Percentiles rank a stretch among this genome's conserved stretches.
Conservation (phyloP, 192 early-diverging fungal genomes). For the Backusella mclennaniae region DNA sequence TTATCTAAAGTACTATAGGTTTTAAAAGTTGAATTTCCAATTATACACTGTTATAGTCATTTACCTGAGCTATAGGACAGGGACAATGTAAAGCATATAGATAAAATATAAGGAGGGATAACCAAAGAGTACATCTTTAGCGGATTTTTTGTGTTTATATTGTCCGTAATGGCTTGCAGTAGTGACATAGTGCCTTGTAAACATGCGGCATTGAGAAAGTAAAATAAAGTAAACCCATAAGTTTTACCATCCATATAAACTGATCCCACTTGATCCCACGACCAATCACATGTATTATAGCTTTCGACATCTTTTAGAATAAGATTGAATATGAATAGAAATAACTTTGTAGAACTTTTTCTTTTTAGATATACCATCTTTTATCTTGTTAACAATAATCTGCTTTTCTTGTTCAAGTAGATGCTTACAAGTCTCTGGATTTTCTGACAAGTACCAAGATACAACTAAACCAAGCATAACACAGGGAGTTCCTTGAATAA, state of each 20-base stretch:
- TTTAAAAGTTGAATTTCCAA: neutral
- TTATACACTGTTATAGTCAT: neutral
- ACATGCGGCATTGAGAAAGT: neutral
- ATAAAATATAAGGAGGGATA: constrained; percentile 36
- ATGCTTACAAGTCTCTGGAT: constrained; percentile 36
- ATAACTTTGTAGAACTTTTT: neutral
- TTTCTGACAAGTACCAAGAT: constrained; percentile 37
- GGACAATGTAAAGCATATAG: neutral
- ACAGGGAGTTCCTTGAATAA: constrained; percentile 57
- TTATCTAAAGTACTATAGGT: neutral
- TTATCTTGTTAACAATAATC: constrained; percentile 28
- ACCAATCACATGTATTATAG: constrained; percentile 4
- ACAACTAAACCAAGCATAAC: constrained; percentile 36
- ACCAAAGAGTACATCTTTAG: constrained; percentile 28
- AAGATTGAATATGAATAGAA: too few relatives aligned
- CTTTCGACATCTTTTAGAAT: constrained; percentile 4
- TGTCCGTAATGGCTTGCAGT: neutral
- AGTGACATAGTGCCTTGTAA: constrained; percentile 14
- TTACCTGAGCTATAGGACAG: constrained; percentile 16
- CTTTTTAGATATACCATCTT: neutral
- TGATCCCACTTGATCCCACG: constrained; percentile 20
- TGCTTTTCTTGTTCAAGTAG: constrained; percentile 39
- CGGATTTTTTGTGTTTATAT: neutral
- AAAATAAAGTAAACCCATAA: constrained; percentile 12
- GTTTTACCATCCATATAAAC: constrained; percentile 21